Evolutionary conservation across 176 grass and related monocot species (phyloP).

Genomic region (Aegilops bicornis): DNA sequence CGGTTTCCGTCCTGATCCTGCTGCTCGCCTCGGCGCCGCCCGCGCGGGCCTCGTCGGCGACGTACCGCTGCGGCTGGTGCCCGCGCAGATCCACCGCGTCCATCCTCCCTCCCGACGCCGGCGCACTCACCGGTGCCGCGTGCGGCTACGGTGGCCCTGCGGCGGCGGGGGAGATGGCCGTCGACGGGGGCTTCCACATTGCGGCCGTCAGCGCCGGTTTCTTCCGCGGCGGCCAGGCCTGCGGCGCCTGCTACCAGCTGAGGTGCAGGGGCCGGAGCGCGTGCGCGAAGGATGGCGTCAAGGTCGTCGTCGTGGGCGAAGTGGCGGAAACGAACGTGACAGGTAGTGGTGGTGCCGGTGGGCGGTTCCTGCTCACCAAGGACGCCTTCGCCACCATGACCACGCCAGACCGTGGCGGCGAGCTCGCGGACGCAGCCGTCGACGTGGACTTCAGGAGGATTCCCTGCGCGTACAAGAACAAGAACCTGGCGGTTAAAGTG

Average conservation of each 20-base stretch:
- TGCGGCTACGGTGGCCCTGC: slow-evolving; percentile 41
- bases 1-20: no score
- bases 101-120: slow-evolving; percentile 12
- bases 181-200: background rate
- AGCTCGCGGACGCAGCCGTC: background rate
- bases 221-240: slow-evolving; percentile 34
- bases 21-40: background rate
- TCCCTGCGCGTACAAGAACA: slow-evolving; percentile 47
- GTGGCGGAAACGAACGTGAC: slow-evolving; percentile 4
- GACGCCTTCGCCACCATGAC: slow-evolving; percentile 48
- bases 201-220: slow-evolving; percentile 35
- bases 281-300: slow-evolving; percentile 49
- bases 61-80: slow-evolving; percentile 48
- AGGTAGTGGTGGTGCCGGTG: background rate
- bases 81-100: slow-evolving; percentile 43
- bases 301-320: slow-evolving; percentile 39
- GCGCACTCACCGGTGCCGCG: background rate
- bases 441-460: slow-evolving; percentile 26
- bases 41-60: background rate
- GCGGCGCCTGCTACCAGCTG: slow-evolving; percentile 65
- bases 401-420: background rate
- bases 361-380: slow-evolving; percentile 29
- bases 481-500: slow-evolving; percentile 38
- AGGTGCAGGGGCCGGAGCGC: slow-evolving; percentile 35
- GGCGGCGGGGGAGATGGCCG: background rate